These are phyloP conservation scores for Acanthamoeba healyi DNA, from an alignment of 208 protist genomes.

Conservation along the genomic window DNA sequence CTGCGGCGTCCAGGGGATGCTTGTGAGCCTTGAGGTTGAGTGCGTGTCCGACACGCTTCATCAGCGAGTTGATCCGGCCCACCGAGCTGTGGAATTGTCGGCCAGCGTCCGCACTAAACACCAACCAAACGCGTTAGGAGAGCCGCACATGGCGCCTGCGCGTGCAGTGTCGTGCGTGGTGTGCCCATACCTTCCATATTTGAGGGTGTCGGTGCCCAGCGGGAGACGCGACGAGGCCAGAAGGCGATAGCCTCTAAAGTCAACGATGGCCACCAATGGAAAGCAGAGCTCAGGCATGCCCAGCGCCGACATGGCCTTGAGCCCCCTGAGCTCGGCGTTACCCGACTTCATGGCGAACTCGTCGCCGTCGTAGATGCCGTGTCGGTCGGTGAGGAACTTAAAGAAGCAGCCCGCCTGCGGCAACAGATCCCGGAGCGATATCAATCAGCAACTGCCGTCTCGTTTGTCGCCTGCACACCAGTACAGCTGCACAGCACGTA, in stretches of 20 bases:
- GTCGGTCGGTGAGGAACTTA: slow-evolving; percentile 74
- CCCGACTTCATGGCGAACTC: slow-evolving; percentile 75
- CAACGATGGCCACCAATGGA: slow-evolving; percentile 72
- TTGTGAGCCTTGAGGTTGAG: slow-evolving; percentile 69
- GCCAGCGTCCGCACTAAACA: slow-evolving; percentile 39
- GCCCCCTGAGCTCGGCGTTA: slow-evolving; percentile 56
- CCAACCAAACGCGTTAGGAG: too few relatives aligned
- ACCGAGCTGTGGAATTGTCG: slow-evolving; percentile 9
- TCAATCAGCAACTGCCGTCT: too few relatives aligned
- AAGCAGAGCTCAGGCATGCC: slow-evolving; percentile 47
- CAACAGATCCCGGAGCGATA: background rate
- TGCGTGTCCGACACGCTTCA: background rate
- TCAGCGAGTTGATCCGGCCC: slow-evolving; percentile 30
- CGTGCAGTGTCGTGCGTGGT: too few relatives aligned
- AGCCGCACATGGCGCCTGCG: too few relatives aligned
- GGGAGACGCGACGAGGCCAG: slow-evolving; percentile 68
- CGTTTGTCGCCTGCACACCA: too few relatives aligned
- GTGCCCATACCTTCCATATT: slow-evolving; percentile 34
- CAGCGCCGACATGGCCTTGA: slow-evolving; percentile 54
- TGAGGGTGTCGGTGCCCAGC: slow-evolving; percentile 70
- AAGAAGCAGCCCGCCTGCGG: slow-evolving; percentile 74
- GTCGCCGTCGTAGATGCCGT: slow-evolving; percentile 73
- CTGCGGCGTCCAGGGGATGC: background rate
- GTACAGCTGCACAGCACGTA: background rate
- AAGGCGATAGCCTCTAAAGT: slow-evolving; percentile 77